Evolutionary conservation across 306 rosid species (phyloP).

Genomic region (Herpetospermum pedunculosum): DNA sequence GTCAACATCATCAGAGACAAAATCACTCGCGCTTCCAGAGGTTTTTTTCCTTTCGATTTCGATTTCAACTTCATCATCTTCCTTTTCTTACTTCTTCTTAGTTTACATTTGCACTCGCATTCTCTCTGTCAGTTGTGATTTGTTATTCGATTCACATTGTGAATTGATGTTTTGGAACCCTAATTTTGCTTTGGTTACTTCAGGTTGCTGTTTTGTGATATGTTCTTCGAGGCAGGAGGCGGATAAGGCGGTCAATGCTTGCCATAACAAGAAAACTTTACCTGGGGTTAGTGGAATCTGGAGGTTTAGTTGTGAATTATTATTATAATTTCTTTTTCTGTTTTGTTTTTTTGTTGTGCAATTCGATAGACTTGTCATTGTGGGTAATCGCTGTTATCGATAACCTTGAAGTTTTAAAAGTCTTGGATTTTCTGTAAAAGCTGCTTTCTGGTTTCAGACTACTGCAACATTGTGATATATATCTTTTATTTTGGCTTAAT

Average conservation of each 20-base stretch:
- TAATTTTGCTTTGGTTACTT: constrained; percentile 14
- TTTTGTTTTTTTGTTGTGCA: constrained; percentile 6
- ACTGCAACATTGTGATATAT: not conserved
- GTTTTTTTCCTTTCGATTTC: constrained; percentile 18
- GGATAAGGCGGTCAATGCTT: constrained; percentile 92
- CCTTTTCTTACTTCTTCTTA: not conserved
- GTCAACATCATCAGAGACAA: constrained; percentile 99
- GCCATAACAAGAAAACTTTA: constrained; percentile 81
- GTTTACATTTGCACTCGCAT: constrained; percentile 4
- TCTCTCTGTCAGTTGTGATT: not conserved
- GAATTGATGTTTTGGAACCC: constrained; percentile 18
- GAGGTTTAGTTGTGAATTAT: not conserved
- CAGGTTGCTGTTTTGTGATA: constrained; percentile 87
- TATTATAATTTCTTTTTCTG: not conserved
- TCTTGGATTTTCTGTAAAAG: not conserved
- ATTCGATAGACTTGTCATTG: not conserved
- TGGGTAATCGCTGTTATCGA: not conserved
- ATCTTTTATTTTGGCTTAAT: not conserved
- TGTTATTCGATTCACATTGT: not conserved
- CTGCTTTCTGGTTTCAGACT: not conserved
- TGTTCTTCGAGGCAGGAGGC: constrained; percentile 95
- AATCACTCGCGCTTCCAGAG: constrained; percentile 83
- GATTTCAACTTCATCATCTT: not conserved
- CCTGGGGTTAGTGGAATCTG: constrained; percentile 59
- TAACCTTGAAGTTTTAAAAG: not conserved